These are phyloP conservation scores for Penstemon newberryi DNA, from an alignment of 257 asterid species.

Conservation along the genomic window DNA sequence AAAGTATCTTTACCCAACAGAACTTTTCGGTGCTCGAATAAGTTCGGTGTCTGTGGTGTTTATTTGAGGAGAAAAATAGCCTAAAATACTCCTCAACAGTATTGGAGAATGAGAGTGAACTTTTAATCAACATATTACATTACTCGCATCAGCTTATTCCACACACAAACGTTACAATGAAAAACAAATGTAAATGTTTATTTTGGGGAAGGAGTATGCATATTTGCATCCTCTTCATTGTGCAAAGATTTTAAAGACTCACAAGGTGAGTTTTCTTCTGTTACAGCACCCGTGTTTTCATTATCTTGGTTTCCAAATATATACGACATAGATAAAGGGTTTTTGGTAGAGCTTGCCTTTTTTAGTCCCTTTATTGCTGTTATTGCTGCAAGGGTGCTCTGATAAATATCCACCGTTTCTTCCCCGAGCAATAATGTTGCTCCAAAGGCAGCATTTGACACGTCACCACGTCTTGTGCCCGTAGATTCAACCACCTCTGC, in stretches of 20 bases:
- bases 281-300: conserved; percentile 50
- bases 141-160: conserved; percentile 4
- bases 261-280: conserved; percentile 59
- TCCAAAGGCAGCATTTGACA: conserved; percentile 33
- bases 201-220: conserved; percentile 33
- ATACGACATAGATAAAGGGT: conserved; percentile 66
- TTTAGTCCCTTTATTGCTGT: conserved; percentile 67
- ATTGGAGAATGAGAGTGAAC: not conserved
- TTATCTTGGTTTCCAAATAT: conserved; percentile 54
- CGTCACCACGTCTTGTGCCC: conserved; percentile 25
- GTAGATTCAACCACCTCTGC: conserved; percentile 71
- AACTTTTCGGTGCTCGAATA: no score
- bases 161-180: not conserved
- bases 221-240: conserved; percentile 43
- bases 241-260: conserved; percentile 36
- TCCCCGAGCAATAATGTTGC: conserved; percentile 47
- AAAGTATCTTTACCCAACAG: not conserved
- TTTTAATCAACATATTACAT: conserved; percentile 27
- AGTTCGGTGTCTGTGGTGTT: no score
- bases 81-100: not conserved
- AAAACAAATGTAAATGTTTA: conserved; percentile 26
- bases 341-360: conserved; percentile 67
- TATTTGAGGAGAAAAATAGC: no score
- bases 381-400: conserved; percentile 73
- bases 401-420: conserved; percentile 59